Evolutionary conservation across 2,329 filamentous ascomycete genomes (phyloP), one percentile per base, ranked within the genome.

Genomic region (Hypomyces rosellus): DNA sequence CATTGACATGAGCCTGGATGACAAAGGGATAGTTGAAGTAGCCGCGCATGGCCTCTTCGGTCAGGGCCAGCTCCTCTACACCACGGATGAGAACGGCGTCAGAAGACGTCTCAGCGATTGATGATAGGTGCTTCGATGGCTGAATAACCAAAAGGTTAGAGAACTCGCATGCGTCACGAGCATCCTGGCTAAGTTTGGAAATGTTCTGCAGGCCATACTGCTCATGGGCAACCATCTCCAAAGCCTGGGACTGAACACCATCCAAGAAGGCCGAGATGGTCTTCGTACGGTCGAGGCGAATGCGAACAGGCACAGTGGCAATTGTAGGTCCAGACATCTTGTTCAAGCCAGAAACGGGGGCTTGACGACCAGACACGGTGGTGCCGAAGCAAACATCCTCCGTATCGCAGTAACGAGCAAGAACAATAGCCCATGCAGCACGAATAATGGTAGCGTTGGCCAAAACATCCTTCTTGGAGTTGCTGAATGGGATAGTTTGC

Each of bases 361-460:
- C 51, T 4, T 57, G 46, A 7, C 57, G 50, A 20, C 57, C 53
- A 15, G 56, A 57, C 14, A 59, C 49, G 1, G 52, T 53, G 15
- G 36, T 44, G 30, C 52, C 52, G 34, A 54, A 54, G 5, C 57
- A 18, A 4, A 62, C 44, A 25, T 51, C 54, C 15, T 51, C 49
- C 16, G 20, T 34, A 11, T 45, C 50, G 15, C 55, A 50, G 45
- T 54, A 51, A 38, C 45, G 18, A 39, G 50, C 50, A 14, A 52
- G n/a, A 2, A 51, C 22, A 14, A 51, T 51, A 2, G 49, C 45
- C 49, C 49, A 51, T 6, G 45, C 45, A 36, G 49, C 49, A 7
- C 49, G 49, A 22, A 52, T 46, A 25, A 49, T 25, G 5, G 46
- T 49, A 7, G 50, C 45, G n/a, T 15, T 51, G 2, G 49, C 44